Evolutionary conservation across 202 grass and related monocot species (phyloP), one percentile per base, ranked within the genome.

Genomic region (Musa balbisiana): DNA sequence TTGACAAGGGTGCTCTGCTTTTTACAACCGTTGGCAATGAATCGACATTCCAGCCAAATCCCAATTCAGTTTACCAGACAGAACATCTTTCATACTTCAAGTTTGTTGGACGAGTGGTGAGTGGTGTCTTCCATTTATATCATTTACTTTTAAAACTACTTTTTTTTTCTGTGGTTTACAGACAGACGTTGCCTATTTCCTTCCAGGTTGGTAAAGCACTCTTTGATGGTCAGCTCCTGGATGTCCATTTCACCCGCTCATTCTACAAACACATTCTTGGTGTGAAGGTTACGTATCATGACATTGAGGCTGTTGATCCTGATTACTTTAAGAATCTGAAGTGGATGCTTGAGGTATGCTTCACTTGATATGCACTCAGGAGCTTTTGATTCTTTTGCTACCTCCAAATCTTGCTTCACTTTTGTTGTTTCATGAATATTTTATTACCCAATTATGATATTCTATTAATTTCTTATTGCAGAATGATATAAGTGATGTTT

Each of bases 181-280:
- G 14, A 62, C 73, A 51, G 11, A 62, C 79, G 76, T 62, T 83
- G 52, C 64, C 14, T 78, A 15, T 80, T 68, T 67, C 52, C 15
- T 50, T 77, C 54, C 79, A 99, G 96, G 96, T 99, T 85, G 91
- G 96, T 77, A 99, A 99, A 86, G 96, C 96, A 79, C 87, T 99
- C 23, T 99, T 99, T 2, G 96, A 99, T 80, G 83, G 87, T 51
- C 96, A 99, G 73, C 91, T 95, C 64, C 74, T 99, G 76, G 96
- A 99, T 99, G 96, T 85, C 22, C 96, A 99, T 86, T 99, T 99
- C 53, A 99, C 96, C 58, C 88, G 96, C 83, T 99, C 96, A 33
- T 99, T 99, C 73, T 99, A 99, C 82, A 99, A 99, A 81, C 96
- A 99, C 80, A 99, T 99, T 87, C 89, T 99, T 67, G 96, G 80